Evolutionary conservation across 176 grass and related monocot genomes (phyloP).

Genomic region (Carex littledalei): DNA sequence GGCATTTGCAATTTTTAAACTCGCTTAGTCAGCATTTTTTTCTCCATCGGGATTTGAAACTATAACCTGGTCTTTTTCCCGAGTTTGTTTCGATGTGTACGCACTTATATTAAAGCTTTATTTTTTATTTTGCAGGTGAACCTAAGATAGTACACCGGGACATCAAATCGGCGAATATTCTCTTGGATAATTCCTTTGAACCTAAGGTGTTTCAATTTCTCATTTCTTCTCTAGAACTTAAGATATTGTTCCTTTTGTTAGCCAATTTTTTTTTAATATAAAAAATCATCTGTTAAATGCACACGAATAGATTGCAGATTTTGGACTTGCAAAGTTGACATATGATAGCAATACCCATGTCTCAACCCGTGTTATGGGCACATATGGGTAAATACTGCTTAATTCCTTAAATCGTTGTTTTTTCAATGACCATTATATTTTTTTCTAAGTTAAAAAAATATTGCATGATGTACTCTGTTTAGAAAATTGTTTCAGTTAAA

Average conservation of each 20-base stretch:
- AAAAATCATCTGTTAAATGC: not conserved
- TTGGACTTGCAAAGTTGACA: conserved; percentile 63
- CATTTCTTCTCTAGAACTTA: not conserved
- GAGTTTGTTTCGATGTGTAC: not conserved
- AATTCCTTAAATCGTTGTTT: not conserved
- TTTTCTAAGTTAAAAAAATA: not conserved
- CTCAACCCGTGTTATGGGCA: conserved; percentile 72
- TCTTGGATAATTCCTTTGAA: conserved; percentile 77
- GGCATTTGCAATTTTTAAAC: not conserved
- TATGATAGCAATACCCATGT: conserved; percentile 56
- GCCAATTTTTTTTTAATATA: too few species aligned
- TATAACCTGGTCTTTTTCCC: not conserved
- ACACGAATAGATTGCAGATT: conserved; percentile 66
- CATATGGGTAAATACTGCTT: conserved; percentile 48
- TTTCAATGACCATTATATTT: not conserved
- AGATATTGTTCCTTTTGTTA: not conserved
- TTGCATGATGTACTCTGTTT: not conserved
- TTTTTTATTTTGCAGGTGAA: conserved; percentile 45
- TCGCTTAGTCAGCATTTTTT: not conserved
- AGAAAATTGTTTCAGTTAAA: not conserved
- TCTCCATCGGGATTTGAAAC: not conserved
- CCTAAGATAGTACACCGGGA: conserved; percentile 93
- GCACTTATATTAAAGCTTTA: not conserved
- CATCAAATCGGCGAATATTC: conserved; percentile 94
- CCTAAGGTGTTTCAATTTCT: conserved; percentile 41